A percentile compares a stretch with the other conserved stretches of the same genome.
These are phyloP conservation scores for Saccharomyces jurei DNA, from an alignment of 805 yeast species.

Conservation along the genomic window DNA sequence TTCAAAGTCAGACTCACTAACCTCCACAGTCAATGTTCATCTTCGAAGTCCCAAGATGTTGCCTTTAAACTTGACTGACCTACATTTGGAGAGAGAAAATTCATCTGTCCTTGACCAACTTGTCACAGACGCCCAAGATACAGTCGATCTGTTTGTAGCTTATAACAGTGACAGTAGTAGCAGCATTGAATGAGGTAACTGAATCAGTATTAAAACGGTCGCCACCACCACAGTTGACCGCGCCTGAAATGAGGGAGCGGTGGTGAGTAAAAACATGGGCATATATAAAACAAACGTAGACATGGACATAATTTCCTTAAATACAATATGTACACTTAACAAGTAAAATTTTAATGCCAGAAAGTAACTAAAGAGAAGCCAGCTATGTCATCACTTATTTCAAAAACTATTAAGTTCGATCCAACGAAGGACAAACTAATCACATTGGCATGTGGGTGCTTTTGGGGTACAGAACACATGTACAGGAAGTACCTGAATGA, in stretches of 20 bases:
- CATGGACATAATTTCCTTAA: neutral
- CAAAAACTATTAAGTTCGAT: constrained; percentile 34
- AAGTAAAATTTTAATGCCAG: neutral
- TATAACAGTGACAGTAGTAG: neutral
- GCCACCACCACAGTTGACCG: neutral
- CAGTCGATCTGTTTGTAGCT: neutral
- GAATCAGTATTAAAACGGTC: neutral
- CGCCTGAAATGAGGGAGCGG: neutral
- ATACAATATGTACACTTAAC: neutral
- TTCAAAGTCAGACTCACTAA: neutral
- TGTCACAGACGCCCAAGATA: neutral
- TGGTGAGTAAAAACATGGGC: neutral
- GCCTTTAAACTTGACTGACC: neutral
- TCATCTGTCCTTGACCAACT: neutral
- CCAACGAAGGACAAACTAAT: constrained; percentile 44
- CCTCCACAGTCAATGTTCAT: neutral
- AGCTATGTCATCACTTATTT: constrained; percentile 23
- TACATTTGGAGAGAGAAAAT: neutral
- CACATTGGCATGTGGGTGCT: constrained; percentile 65
- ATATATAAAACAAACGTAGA: neutral
- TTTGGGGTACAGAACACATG: constrained; percentile 86
- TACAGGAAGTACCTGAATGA: constrained; percentile 60
- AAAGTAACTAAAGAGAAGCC: too few relatives aligned
- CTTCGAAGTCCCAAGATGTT: neutral
- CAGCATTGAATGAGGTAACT: neutral